Percentiles rank a stretch among this genome's conserved stretches.
phyloP scores from a whole-genome alignment of 371 early-diverging fungal genomes.

The Mucor indicus region DNA sequence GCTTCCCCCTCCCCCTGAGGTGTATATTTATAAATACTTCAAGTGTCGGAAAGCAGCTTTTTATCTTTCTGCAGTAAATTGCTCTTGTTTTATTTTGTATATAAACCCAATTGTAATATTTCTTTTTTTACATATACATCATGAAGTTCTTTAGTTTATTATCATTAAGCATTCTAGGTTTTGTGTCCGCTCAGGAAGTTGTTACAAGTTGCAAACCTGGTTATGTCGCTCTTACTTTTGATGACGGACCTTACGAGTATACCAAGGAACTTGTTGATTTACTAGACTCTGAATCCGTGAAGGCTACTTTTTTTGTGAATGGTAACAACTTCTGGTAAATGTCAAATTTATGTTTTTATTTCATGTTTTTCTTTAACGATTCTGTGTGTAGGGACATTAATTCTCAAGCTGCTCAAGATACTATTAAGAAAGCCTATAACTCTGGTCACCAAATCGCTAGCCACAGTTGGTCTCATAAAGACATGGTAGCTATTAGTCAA shows the following conservation, averaged over 20 bases:
- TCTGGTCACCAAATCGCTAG: constrained; percentile 55
- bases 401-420: constrained; percentile 1
- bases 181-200: constrained; percentile 1
- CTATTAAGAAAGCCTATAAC: constrained; percentile 36
- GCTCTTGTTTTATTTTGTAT: no score
- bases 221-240: constrained; percentile 57
- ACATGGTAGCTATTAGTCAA: constrained; percentile 17
- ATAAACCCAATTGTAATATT: no score
- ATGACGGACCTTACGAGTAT: constrained; percentile 51
- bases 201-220: constrained; percentile 31
- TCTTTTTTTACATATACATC: not conserved
- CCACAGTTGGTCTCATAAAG: constrained; percentile 56
- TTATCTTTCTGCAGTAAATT: no score
- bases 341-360: not conserved
- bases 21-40: no score
- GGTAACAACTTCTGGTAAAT: constrained; percentile 48
- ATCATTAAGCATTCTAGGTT: no score
- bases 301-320: constrained; percentile 62
- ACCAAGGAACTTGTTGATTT: constrained; percentile 38
- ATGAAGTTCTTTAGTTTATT: no score
- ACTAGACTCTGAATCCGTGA: constrained; percentile 34
- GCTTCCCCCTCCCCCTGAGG: no score
- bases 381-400: not conserved
- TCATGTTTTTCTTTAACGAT: not conserved
- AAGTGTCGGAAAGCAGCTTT: no score